Percentiles rank a stretch among this genome's conserved stretches.
Evolutionary conservation across 176 grass and related monocot species (phyloP).

Genomic region (Cocos nucifera): DNA sequence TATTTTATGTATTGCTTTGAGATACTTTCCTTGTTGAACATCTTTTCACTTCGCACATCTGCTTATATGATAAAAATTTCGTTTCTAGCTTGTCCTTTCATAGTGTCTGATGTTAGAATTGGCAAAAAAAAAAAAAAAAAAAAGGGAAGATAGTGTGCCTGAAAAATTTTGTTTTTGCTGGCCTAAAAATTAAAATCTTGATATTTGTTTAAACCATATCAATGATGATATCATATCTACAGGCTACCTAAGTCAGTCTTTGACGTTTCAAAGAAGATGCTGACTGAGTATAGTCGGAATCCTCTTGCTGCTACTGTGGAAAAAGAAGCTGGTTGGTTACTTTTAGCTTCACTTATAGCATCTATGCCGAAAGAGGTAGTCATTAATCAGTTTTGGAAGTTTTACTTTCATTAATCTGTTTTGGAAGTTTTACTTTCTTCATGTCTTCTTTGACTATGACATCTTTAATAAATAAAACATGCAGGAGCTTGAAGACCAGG

Average conservation of each 20-base stretch:
- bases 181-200: too few species aligned
- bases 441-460: too few species aligned
- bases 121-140: too few species aligned
- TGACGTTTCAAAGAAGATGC: slow-evolving; percentile 86
- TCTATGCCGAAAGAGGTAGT: slow-evolving; percentile 97
- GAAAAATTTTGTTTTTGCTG: too few species aligned
- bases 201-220: too few species aligned
- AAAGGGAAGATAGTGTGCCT: too few species aligned
- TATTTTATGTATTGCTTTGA: too few species aligned
- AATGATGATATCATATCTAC: neutral
- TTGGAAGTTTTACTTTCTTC: neutral
- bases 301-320: slow-evolving; percentile 59
- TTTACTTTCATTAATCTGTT: neutral
- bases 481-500: slow-evolving; percentile 94
- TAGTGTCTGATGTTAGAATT: too few species aligned
- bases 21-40: too few species aligned
- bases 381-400: slow-evolving; percentile 5
- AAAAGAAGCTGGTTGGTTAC: slow-evolving; percentile 89
- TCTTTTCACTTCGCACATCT: too few species aligned
- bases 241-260: slow-evolving; percentile 91
- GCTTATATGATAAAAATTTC: too few species aligned
- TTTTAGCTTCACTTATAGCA: slow-evolving; percentile 86
- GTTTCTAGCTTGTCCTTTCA: too few species aligned
- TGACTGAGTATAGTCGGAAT: slow-evolving; percentile 74
- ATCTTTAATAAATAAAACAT: neutral